These are phyloP conservation scores for Exophiala sp. DNA, from an alignment of 2,329 filamentous ascomycete genomes.

Conservation along the genomic window DNA sequence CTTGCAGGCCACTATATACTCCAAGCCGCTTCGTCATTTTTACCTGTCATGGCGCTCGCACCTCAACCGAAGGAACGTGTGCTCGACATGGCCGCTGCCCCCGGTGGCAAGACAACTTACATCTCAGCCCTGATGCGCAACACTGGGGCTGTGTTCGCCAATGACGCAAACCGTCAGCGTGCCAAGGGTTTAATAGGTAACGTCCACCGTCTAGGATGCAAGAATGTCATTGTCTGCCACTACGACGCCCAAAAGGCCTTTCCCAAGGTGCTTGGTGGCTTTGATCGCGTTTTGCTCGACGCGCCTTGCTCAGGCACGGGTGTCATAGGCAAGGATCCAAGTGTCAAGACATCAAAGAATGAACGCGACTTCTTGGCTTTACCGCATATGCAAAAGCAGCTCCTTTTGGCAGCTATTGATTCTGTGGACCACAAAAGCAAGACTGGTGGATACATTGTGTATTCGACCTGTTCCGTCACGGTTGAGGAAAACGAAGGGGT, in stretches of 20 bases:
- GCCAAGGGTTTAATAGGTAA: slow-evolving; percentile 97
- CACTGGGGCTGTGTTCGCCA: slow-evolving; percentile 90
- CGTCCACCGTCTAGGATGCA: slow-evolving; percentile 88
- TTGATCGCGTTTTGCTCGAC: slow-evolving; percentile 90
- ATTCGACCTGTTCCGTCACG: slow-evolving; percentile 93
- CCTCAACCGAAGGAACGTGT: slow-evolving; percentile 90
- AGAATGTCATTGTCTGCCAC: slow-evolving; percentile 92
- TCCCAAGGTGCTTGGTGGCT: slow-evolving; percentile 89
- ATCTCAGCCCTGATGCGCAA: slow-evolving; percentile 98
- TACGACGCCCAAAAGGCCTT: slow-evolving; percentile 87
- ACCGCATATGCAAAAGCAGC: slow-evolving; percentile 91
- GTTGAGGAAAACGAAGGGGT: slow-evolving; percentile 93
- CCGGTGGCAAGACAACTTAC: slow-evolving; percentile 94
- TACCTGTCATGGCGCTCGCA: slow-evolving; percentile 94
- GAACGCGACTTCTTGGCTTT: slow-evolving; percentile 91
- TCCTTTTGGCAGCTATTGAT: slow-evolving; percentile 89
- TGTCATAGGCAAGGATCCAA: slow-evolving; percentile 94
- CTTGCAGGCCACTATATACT: slow-evolving; percentile 96
- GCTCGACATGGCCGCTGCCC: slow-evolving; percentile 91
- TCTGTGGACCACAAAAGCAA: slow-evolving; percentile 87
- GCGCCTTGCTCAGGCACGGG: slow-evolving; percentile 95
- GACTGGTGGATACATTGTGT: slow-evolving; percentile 91
- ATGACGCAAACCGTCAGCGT: slow-evolving; percentile 91
- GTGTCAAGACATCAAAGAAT: slow-evolving; percentile 97
- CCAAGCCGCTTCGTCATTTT: slow-evolving; percentile 92